Conservation (phyloP, 805 yeast genomes). For the Yamadazyma sp. region DNA sequence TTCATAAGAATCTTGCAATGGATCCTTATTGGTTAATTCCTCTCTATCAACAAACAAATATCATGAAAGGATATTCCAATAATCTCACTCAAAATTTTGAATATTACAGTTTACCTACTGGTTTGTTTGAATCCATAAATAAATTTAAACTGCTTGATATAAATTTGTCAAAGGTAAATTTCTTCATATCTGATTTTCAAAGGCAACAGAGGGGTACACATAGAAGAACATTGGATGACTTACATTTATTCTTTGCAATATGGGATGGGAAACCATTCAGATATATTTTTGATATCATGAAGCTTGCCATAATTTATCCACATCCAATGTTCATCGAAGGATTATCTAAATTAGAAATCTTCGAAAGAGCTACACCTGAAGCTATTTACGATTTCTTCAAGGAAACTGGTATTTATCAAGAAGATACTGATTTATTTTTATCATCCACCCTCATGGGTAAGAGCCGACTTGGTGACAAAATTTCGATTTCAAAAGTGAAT, state of each 20-base stretch:
- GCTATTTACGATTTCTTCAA: conserved; percentile 1
- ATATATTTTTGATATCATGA: conserved; percentile 25
- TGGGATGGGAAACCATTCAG: conserved; percentile 29
- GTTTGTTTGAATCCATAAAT: conserved; percentile 10
- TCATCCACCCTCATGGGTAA: conserved; percentile 9
- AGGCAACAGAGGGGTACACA: conserved; percentile 13
- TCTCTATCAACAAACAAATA: conserved; percentile 16
- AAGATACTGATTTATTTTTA: conserved; percentile 8
- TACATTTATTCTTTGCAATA: conserved; percentile 24
- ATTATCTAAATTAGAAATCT: conserved; percentile 3
- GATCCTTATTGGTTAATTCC: conserved; percentile 29
- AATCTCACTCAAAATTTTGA: conserved; percentile 16
- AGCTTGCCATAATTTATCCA: conserved; percentile 30
- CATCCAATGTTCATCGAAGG: conserved; percentile 16
- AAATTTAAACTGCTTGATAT: conserved; percentile 10
- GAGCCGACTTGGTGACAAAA: conserved; percentile 2
- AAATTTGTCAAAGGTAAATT: conserved; percentile 20
- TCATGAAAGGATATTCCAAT: conserved; percentile 24
- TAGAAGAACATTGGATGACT: conserved; percentile 21
- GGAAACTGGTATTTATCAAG: conserved; percentile 6
- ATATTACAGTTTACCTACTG: conserved; percentile 26
- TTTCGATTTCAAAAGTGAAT: conserved; percentile 15
- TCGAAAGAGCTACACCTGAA: not conserved
- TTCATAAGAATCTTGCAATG: conserved; percentile 19
- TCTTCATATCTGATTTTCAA: conserved; percentile 16